These are phyloP conservation scores for Mycena vitilis DNA, from an alignment of 768 basidiomycete species.

Conservation along the genomic window DNA sequence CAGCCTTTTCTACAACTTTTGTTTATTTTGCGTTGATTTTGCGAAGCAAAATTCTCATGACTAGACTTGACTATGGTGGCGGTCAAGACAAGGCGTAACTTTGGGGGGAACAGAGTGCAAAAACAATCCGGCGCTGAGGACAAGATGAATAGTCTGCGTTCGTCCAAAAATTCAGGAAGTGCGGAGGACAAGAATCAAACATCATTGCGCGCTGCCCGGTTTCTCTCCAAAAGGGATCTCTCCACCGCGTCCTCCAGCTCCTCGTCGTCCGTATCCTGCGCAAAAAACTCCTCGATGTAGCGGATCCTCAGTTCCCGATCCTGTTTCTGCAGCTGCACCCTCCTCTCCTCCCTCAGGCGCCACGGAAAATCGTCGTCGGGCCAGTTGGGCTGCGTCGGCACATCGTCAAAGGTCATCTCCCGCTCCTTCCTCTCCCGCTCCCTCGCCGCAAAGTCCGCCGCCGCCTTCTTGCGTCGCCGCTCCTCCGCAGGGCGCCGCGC, in stretches of 20 bases:
- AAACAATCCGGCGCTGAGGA: neutral
- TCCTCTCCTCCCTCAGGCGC: constrained; percentile 53
- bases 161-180: constrained; percentile 9
- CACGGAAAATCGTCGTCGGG: constrained; percentile 67
- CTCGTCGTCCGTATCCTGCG: constrained; percentile 61
- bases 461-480: constrained; percentile 32
- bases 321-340: constrained; percentile 47
- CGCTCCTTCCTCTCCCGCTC: constrained; percentile 34
- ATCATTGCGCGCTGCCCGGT: constrained; percentile 27
- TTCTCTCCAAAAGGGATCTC: constrained; percentile 22
- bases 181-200: constrained; percentile 21
- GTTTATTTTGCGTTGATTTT: too few species aligned
- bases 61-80: too few species aligned
- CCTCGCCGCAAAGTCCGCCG: constrained; percentile 49
- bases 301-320: constrained; percentile 56
- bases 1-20: too few species aligned
- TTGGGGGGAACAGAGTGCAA: too few species aligned
- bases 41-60: too few species aligned
- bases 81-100: too few species aligned
- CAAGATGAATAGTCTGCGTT: neutral
- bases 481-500: constrained; percentile 27
- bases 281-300: constrained; percentile 63
- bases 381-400: constrained; percentile 59
- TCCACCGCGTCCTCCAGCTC: constrained; percentile 41
- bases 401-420: constrained; percentile 33